Conservation (phyloP, 2,329 filamentous ascomycete genomes). For the Monosporascus cannonballus region DNA sequence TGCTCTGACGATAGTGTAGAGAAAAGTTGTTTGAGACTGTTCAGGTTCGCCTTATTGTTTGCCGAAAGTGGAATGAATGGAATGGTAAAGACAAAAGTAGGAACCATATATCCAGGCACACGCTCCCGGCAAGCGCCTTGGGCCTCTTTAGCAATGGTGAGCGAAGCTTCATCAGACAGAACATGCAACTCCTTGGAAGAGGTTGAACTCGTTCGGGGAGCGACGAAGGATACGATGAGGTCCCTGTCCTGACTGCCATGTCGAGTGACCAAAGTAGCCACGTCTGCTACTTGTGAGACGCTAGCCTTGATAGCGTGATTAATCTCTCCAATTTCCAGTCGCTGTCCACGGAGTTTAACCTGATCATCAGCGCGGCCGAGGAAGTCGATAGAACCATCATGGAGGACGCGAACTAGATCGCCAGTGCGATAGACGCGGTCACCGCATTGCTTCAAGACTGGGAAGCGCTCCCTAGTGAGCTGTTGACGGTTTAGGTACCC, state of each 20-base stretch:
- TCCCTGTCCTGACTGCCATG: conserved; percentile 71
- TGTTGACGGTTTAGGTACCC: conserved; percentile 78
- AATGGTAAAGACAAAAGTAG: conserved; percentile 72
- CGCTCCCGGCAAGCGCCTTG: conserved; percentile 59
- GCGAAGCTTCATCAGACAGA: conserved; percentile 25
- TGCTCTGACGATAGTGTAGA: conserved; percentile 50
- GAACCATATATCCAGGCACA: conserved; percentile 84
- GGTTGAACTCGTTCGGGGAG: conserved; percentile 23
- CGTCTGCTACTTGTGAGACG: conserved; percentile 54
- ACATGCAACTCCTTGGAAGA: conserved; percentile 14
- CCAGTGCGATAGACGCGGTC: conserved; percentile 80
- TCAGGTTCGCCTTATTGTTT: conserved; percentile 85
- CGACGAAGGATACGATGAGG: conserved; percentile 72
- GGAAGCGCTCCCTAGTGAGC: conserved; percentile 74
- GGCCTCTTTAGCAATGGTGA: conserved; percentile 38
- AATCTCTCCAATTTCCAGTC: conserved; percentile 86
- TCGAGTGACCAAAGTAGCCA: conserved; percentile 68
- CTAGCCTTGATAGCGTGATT: conserved; percentile 71
- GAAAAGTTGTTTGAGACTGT: conserved; percentile 62
- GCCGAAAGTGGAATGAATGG: conserved; percentile 70
- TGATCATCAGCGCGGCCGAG: conserved; percentile 85
- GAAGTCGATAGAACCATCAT: conserved; percentile 81
- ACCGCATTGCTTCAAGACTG: conserved; percentile 47
- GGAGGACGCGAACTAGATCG: conserved; percentile 74
- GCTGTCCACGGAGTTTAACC: conserved; percentile 83